Evolutionary conservation across 208 protist genomes (phyloP), one percentile per base, ranked within the genome.

Genomic region (Strigomonas culicis): DNA sequence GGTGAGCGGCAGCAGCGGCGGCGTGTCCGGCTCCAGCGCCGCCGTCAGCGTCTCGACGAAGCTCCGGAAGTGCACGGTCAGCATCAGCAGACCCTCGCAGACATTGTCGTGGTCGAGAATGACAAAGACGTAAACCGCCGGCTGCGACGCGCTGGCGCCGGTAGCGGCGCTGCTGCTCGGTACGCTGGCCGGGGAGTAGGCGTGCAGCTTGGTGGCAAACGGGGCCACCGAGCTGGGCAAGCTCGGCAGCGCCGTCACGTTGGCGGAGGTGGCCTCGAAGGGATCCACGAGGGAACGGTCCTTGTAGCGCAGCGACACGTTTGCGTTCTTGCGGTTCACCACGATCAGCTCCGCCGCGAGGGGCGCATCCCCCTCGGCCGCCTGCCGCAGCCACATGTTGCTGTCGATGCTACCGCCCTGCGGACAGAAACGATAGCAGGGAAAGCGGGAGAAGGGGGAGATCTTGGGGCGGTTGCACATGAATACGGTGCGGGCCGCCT

Each of bases 401-500:
- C 10, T 21, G 32, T 30, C 47, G 21, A 60, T 32, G 24, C 2
- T 17, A 4, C 0, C 49, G 11, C 15, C 22, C 0, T 17, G 6
- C 50, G 41, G 34, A 56, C 4, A 51, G 58, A 92, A 92, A 2
- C 63, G 70, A 63, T 88, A 89, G 22, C 84, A 76, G 36, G 78
- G 79, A 44, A 90, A 83, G 28, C 79, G 73, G 53, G 74, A 30
- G 25, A 63, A 74, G 31, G 39, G 47, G 4, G 55, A 62, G 0
- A 62, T 63, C 30, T 70, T 69, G 11, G 81, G 72, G 0, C 86
- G 74, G 66, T 90, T 90, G 21, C 82, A 61, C 21, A 93, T 71
- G 66, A 93, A 90, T 22, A 88, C 70, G 11, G 79, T 88, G 49
- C 74, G 74, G 44, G 70, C 74, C 43, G 89, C 66, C 17, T 62